Evolutionary conservation across 441 rosid genomes (phyloP).

Genomic region (Eutrema salsugineum): DNA sequence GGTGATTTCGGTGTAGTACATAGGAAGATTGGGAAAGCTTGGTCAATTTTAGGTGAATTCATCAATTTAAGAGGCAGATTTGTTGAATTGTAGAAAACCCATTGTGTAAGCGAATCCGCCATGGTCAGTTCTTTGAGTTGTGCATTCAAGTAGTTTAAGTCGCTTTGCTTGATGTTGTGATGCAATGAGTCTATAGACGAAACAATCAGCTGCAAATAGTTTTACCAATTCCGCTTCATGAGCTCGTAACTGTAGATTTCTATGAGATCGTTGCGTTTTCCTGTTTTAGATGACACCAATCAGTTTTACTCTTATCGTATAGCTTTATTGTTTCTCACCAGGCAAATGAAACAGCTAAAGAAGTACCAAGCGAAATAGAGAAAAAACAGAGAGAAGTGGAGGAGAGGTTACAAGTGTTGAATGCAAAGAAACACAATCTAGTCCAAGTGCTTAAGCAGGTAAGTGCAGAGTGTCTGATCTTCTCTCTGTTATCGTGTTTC

Average conservation of each 20-base stretch:
- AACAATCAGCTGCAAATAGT: neutral
- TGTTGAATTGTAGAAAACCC: neutral
- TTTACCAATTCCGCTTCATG: neutral
- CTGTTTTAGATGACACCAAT: neutral
- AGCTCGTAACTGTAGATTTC: neutral
- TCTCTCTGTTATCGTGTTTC: neutral
- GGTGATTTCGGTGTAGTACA: neutral
- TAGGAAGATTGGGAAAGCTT: neutral
- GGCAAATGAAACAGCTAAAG: constrained; percentile 34
- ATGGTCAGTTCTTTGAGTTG: neutral
- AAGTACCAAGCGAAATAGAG: constrained; percentile 37
- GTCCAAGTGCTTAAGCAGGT: constrained; percentile 91
- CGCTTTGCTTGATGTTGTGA: neutral
- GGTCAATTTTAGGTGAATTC: constrained; percentile 9
- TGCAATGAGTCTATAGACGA: neutral
- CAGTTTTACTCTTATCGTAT: neutral
- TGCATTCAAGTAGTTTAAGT: neutral
- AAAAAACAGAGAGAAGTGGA: constrained; percentile 59
- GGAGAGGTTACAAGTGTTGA: constrained; percentile 69
- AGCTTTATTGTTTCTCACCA: neutral
- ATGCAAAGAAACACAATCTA: constrained; percentile 72
- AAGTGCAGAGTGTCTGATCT: neutral
- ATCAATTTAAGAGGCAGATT: neutral
- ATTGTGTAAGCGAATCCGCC: neutral
- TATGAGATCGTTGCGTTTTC: neutral